These are phyloP conservation scores for Globisporangium carolinianum DNA, from an alignment of 352 stramenopile genomes.

Conservation along the genomic window DNA sequence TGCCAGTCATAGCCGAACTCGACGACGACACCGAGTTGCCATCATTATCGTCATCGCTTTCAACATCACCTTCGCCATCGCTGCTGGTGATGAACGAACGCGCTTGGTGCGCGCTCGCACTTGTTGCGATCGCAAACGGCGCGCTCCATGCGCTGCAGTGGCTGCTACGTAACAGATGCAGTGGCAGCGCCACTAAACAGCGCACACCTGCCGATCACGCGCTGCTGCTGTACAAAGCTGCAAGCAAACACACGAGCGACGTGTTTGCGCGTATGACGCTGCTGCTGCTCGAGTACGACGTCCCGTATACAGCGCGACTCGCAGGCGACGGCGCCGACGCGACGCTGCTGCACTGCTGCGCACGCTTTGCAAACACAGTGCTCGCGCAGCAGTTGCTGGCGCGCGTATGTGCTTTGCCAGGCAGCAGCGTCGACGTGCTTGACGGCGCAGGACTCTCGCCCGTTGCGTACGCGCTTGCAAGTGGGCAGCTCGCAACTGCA, in stretches of 20 bases:
- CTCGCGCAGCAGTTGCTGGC: constrained; percentile 20
- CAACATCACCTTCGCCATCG: too few species aligned
- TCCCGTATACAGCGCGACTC: constrained; percentile 29
- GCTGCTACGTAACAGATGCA: constrained; percentile 18
- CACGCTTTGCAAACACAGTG: constrained; percentile 23
- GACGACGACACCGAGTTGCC: too few species aligned
- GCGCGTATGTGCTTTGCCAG: constrained; percentile 59
- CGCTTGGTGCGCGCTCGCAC: constrained; percentile 7
- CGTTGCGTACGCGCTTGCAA: constrained; percentile 27
- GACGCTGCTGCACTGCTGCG: constrained; percentile 46
- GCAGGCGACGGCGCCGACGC: constrained; percentile 35
- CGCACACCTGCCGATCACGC: not conserved
- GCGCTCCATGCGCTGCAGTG: constrained; percentile 35
- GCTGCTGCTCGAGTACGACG: constrained; percentile 21
- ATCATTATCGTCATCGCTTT: constrained; percentile 4
- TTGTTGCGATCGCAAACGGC: constrained; percentile 18
- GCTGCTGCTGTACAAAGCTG: constrained; percentile 5
- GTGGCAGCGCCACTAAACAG: not conserved
- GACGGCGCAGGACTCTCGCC: constrained; percentile 47
- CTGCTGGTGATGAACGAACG: too few species aligned
- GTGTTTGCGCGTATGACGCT: constrained; percentile 36
- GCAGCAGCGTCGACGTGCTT: constrained; percentile 22
- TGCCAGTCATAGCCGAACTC: not conserved
- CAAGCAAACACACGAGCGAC: constrained; percentile 22
- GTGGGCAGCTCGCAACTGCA: constrained; percentile 17